Conservation (phyloP, 2,329 filamentous ascomycete species). For the Colletotrichum chrysophilum region DNA sequence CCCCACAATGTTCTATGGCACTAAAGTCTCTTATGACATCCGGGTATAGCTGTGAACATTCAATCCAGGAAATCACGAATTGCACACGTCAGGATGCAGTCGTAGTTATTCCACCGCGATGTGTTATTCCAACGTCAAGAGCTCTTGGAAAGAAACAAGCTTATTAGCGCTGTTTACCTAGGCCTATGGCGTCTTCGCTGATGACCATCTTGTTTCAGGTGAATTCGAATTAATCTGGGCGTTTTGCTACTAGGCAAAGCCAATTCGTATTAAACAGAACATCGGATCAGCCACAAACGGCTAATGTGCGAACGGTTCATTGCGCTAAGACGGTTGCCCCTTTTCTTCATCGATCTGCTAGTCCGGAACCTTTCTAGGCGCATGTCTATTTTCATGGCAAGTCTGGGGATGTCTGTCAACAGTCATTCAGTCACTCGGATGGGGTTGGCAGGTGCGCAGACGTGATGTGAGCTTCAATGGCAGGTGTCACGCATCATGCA, state of each 20-base stretch:
- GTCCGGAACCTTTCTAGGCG: background rate
- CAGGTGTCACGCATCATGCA: background rate
- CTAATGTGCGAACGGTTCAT: background rate
- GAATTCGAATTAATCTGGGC: background rate
- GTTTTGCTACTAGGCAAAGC: background rate
- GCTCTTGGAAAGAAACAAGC: background rate
- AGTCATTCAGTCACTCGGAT: background rate
- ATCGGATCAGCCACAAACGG: background rate
- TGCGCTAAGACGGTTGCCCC: background rate
- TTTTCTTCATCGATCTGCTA: background rate
- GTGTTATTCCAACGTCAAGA: background rate
- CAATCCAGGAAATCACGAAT: no score
- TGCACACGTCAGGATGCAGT: background rate
- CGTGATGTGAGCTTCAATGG: background rate
- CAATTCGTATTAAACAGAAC: background rate
- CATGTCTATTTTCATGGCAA: background rate
- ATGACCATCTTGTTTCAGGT: background rate
- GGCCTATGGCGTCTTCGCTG: background rate
- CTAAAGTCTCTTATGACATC: accelerated
- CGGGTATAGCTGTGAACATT: background rate
- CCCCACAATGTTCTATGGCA: background rate
- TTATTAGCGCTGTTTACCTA: background rate
- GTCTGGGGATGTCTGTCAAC: background rate
- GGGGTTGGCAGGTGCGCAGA: background rate
- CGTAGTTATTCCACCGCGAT: background rate